Conservation (phyloP, 2,329 filamentous ascomycete species). For the Verticillium tricorpus region DNA sequence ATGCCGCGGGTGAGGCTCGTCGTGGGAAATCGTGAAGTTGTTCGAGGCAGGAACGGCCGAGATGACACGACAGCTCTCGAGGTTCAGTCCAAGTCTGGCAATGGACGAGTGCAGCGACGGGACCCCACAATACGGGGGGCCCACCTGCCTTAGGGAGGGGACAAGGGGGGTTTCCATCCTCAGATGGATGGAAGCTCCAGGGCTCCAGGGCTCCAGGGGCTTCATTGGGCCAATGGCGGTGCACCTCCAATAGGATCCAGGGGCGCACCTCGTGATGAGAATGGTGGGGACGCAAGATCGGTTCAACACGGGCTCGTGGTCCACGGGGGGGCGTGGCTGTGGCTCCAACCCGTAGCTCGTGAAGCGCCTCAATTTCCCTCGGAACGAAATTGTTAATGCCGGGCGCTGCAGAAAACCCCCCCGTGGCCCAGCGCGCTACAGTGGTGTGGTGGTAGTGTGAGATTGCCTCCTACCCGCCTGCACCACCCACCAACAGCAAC, state of each 20-base stretch:
- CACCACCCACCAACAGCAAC: neutral
- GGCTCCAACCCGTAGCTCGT: neutral
- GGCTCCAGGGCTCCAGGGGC: neutral
- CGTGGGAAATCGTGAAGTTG: neutral
- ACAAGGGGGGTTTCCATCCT: neutral
- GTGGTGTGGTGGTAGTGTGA: neutral
- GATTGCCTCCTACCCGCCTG: neutral
- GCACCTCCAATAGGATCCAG: neutral
- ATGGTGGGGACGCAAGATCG: neutral
- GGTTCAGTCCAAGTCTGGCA: neutral
- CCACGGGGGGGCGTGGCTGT: neutral
- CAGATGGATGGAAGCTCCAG: neutral
- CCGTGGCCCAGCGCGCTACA: neutral
- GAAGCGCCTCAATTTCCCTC: conserved; percentile 2
- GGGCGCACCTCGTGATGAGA: neutral
- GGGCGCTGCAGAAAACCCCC: neutral
- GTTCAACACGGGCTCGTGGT: neutral
- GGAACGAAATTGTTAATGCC: conserved; percentile 1
- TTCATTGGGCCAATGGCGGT: neutral
- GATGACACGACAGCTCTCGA: neutral
- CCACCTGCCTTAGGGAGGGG: neutral
- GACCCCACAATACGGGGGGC: neutral
- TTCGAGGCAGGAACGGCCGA: neutral
- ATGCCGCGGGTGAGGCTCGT: neutral
- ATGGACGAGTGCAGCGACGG: neutral